phyloP scores from a whole-genome alignment of 2,329 filamentous ascomycete species.

The Aspergillus novoparasiticus region DNA sequence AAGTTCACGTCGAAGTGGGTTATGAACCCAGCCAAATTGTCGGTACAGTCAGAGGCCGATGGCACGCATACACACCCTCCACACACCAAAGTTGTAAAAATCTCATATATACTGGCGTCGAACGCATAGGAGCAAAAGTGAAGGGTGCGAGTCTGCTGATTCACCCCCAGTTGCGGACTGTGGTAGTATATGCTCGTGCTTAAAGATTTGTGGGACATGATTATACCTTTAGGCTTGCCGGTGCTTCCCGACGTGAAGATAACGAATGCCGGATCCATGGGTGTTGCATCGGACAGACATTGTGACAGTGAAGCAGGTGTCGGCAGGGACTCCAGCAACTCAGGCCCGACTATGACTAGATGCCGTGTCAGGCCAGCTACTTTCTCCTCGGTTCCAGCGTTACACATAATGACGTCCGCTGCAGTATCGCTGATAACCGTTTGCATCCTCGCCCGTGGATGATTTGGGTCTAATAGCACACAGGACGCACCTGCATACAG shows the following conservation, averaged over 20 bases:
- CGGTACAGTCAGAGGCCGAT: too few species aligned
- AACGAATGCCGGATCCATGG: not conserved
- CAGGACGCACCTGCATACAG: not conserved
- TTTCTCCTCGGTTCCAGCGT: too few species aligned
- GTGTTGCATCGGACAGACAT: not conserved
- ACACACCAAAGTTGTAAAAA: not conserved
- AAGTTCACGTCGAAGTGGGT: too few species aligned
- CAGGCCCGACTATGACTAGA: not conserved
- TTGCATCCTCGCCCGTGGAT: not conserved
- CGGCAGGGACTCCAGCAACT: not conserved
- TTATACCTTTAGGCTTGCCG: constrained; percentile 50
- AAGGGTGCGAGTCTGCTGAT: not conserved
- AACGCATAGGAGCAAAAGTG: not conserved
- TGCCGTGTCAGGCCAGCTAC: too few species aligned
- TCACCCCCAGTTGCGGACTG: not conserved
- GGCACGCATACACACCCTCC: not conserved
- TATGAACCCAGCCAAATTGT: too few species aligned
- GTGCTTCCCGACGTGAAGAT: not conserved
- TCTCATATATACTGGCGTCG: not conserved
- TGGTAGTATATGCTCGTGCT: not conserved
- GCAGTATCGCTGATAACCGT: not conserved
- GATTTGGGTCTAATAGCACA: not conserved
- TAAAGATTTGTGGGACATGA: constrained; percentile 53
- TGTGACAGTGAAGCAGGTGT: too few species aligned
- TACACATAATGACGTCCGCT: too few species aligned